Conservation (phyloP, 208 protist species). For the Lotmaria passim region DNA sequence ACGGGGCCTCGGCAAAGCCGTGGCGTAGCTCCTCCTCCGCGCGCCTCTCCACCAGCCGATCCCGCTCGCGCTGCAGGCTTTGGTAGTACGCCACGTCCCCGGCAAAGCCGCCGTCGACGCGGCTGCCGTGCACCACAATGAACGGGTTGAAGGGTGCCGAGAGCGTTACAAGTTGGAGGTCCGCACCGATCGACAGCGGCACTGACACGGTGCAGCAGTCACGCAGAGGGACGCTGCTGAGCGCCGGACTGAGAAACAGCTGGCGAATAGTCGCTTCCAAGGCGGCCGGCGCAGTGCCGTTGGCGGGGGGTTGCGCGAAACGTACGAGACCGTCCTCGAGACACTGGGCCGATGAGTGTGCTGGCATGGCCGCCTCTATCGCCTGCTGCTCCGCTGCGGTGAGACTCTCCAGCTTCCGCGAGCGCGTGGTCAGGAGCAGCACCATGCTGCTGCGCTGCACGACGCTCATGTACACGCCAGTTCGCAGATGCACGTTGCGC, state of each 20-base stretch:
- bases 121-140: slow-evolving; percentile 72
- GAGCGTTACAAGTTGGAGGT: slow-evolving; percentile 19
- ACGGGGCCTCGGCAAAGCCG: not conserved
- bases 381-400: slow-evolving; percentile 26
- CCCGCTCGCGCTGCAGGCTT: slow-evolving; percentile 48
- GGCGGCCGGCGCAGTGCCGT: not conserved
- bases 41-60: slow-evolving; percentile 34
- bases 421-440: slow-evolving; percentile 17
- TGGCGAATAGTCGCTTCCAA: slow-evolving; percentile 27
- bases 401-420: slow-evolving; percentile 18
- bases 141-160: slow-evolving; percentile 57
- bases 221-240: not conserved
- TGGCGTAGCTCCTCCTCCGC: slow-evolving; percentile 32
- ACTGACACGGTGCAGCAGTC: slow-evolving; percentile 16
- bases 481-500: slow-evolving; percentile 57
- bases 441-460: slow-evolving; percentile 42
- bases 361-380: slow-evolving; percentile 12
- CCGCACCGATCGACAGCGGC: not conserved
- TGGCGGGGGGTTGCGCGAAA: slow-evolving; percentile 9
- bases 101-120: slow-evolving; percentile 57
- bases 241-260: slow-evolving; percentile 34
- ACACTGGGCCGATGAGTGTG: slow-evolving; percentile 13
- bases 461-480: slow-evolving; percentile 66
- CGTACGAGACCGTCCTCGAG: slow-evolving; percentile 25
- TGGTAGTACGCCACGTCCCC: slow-evolving; percentile 42